Evolutionary conservation across 257 asterid species (phyloP).

Genomic region (Nicotiana attenuata): DNA sequence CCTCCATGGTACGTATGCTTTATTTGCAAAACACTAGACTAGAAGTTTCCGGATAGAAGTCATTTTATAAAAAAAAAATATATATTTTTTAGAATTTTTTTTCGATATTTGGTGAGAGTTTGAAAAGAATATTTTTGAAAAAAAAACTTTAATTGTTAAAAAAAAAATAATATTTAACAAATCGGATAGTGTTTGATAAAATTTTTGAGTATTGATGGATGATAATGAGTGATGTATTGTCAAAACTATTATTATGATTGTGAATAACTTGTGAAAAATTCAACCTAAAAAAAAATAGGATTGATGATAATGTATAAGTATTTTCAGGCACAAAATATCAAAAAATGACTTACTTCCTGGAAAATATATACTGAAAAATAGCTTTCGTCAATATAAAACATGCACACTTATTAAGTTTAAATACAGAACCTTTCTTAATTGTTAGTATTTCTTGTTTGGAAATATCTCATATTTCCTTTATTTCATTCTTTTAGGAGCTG

Average conservation of each 20-base stretch:
- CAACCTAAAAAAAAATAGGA: too few species aligned
- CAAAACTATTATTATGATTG: not conserved
- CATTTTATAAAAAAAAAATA: too few species aligned
- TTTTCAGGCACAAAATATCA: not conserved
- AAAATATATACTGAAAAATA: not conserved
- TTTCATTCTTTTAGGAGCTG: slow-evolving; percentile 33
- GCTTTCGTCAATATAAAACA: not conserved
- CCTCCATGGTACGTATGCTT: slow-evolving; percentile 36
- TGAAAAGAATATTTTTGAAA: too few species aligned
- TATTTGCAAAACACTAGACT: not conserved
- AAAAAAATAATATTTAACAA: too few species aligned
- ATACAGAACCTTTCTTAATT: not conserved
- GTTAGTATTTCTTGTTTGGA: not conserved
- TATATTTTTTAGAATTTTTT: too few species aligned
- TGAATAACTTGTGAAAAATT: too few species aligned
- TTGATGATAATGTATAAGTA: too few species aligned
- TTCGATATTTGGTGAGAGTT: too few species aligned
- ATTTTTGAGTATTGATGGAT: too few species aligned
- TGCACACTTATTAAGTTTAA: not conserved
- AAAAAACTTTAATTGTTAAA: too few species aligned
- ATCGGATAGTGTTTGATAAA: too few species aligned
- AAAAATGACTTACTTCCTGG: not conserved
- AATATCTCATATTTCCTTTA: not conserved
- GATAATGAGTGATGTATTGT: too few species aligned
- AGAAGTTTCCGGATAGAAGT: not conserved